These are phyloP conservation scores for Dipteronia dyeriana DNA, from an alignment of 345 rosid species.

Conservation along the genomic window DNA sequence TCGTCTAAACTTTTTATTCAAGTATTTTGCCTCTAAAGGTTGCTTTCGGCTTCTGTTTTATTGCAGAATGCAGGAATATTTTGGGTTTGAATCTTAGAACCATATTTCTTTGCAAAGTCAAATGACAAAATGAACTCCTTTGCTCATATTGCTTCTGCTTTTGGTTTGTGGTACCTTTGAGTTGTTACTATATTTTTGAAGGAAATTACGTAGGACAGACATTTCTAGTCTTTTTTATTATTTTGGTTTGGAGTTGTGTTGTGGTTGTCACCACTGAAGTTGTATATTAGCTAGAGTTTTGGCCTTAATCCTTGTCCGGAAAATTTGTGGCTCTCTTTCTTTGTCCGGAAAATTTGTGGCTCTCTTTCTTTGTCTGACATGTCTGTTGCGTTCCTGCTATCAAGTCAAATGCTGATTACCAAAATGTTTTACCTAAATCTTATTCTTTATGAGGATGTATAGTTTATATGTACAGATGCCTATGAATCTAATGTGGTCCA, in stretches of 20 bases:
- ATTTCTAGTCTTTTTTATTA: neutral
- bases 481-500: neutral
- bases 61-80: too few relatives aligned
- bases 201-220: neutral
- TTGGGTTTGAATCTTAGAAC: neutral
- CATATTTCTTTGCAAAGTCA: neutral
- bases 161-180: neutral
- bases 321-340: neutral
- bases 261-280: neutral
- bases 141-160: neutral
- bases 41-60: too few relatives aligned
- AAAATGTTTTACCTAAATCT: neutral
- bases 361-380: neutral
- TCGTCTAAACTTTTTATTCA: too few relatives aligned
- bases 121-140: neutral
- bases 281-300: neutral
- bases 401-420: neutral
- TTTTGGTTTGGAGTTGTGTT: neutral
- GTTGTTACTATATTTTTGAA: neutral
- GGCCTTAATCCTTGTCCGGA: neutral
- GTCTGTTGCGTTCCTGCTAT: neutral
- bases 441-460: neutral
- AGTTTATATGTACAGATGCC: neutral
- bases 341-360: neutral
- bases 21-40: too few relatives aligned